Percentiles rank a stretch among this genome's conserved stretches.
These are phyloP conservation scores for Trichoderma gracile DNA, from an alignment of 2,329 filamentous ascomycete genomes.

Conservation along the genomic window DNA sequence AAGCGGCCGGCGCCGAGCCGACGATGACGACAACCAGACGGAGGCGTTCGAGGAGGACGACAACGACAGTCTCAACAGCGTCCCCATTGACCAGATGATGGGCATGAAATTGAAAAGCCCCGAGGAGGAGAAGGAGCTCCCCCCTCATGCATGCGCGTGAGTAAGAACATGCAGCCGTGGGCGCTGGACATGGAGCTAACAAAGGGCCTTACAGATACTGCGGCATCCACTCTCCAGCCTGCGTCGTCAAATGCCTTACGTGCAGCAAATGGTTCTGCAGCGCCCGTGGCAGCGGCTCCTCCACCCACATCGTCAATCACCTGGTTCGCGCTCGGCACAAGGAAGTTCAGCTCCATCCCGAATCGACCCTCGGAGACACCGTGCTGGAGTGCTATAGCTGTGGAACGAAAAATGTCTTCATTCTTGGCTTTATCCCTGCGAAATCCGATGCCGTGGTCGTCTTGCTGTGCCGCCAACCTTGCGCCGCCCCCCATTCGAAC, in stretches of 20 bases:
- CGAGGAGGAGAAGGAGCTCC: slow-evolving; percentile 88
- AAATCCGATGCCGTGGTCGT: slow-evolving; percentile 99
- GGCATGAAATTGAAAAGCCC: slow-evolving; percentile 56
- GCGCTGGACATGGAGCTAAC: slow-evolving; percentile 31
- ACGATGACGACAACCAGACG: slow-evolving; percentile 87
- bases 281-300: slow-evolving; percentile 92
- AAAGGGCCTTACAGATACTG: slow-evolving; percentile 68
- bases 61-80: slow-evolving; percentile 72
- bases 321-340: slow-evolving; percentile 96
- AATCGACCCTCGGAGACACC: slow-evolving; percentile 90
- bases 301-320: slow-evolving; percentile 97
- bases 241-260: slow-evolving; percentile 91
- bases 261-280: slow-evolving; percentile 99
- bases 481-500: slow-evolving; percentile 88
- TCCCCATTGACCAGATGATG: slow-evolving; percentile 73
- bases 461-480: slow-evolving; percentile 92
- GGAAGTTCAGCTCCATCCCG: slow-evolving; percentile 94
- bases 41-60: slow-evolving; percentile 85
- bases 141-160: slow-evolving; percentile 93
- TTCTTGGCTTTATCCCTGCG: slow-evolving; percentile 95
- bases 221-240: slow-evolving; percentile 92
- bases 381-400: slow-evolving; percentile 99
- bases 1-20: slow-evolving; percentile 67
- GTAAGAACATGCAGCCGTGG: slow-evolving; percentile 41
- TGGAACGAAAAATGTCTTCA: slow-evolving; percentile 97